These are phyloP conservation scores for rapeseed (Brassica napus) DNA, from an alignment of 345 rosid genomes.

Conservation along the genomic window DNA sequence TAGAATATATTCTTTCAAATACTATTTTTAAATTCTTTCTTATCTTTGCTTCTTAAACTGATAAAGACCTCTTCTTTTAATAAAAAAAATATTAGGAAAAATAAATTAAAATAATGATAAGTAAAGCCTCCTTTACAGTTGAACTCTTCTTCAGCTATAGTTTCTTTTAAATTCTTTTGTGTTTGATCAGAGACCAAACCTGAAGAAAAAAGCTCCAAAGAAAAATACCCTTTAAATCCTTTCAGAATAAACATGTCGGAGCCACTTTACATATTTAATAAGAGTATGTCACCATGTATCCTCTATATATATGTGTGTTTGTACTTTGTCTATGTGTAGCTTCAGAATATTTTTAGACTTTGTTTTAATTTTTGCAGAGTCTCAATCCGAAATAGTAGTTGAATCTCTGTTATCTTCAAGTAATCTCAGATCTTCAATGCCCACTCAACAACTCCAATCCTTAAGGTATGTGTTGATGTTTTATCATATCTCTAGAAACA, in stretches of 20 bases:
- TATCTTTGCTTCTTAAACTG: constrained; percentile 32
- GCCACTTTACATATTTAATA: constrained; percentile 32
- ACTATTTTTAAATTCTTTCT: constrained; percentile 22
- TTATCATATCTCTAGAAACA: neutral
- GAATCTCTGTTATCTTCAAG: constrained; percentile 49
- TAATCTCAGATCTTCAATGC: constrained; percentile 44
- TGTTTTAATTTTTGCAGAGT: constrained; percentile 45
- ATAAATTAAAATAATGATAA: neutral
- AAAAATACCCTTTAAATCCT: constrained; percentile 17
- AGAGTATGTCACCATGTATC: constrained; percentile 15
- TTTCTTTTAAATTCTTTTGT: constrained; percentile 9
- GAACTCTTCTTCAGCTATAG: neutral
- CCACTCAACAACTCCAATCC: constrained; percentile 51
- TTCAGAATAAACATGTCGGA: constrained; percentile 35
- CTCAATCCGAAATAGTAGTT: constrained; percentile 45
- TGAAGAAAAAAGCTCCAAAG: constrained; percentile 37
- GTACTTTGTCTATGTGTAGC: neutral
- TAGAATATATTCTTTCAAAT: constrained; percentile 28
- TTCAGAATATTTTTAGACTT: constrained; percentile 11
- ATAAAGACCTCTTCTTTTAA: constrained; percentile 33
- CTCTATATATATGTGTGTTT: constrained; percentile 7
- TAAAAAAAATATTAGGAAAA: neutral
- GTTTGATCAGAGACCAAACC: constrained; percentile 8
- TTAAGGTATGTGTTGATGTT: constrained; percentile 48
- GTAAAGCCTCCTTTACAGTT: constrained; percentile 9